These are phyloP conservation scores for Luffa aegyptiaca DNA, from an alignment of 306 rosid genomes.

Conservation along the genomic window DNA sequence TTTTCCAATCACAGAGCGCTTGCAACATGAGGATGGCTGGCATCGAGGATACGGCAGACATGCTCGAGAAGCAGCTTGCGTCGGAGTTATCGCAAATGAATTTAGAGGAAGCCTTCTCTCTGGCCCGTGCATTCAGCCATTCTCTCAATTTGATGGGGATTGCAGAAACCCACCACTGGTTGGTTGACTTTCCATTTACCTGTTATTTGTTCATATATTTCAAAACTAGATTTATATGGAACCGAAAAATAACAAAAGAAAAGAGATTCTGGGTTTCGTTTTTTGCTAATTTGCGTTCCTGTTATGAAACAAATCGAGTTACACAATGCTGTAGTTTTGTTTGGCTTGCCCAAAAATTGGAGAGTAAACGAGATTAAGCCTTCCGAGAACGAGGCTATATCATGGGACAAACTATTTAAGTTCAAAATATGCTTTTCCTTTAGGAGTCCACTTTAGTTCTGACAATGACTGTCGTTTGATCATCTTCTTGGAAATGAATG, in stretches of 20 bases:
- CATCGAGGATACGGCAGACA: conserved; percentile 59
- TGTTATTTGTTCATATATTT: not conserved
- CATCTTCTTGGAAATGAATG: not conserved
- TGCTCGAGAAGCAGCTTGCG: conserved; percentile 78
- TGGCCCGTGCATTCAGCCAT: conserved; percentile 89
- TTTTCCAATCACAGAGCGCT: conserved; percentile 42
- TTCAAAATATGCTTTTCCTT: not conserved
- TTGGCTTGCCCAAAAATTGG: not conserved
- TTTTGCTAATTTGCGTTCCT: not conserved
- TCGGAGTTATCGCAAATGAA: conserved; percentile 77
- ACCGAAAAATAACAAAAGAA: not conserved
- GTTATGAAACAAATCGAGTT: not conserved
- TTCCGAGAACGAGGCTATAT: not conserved
- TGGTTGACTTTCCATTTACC: not conserved
- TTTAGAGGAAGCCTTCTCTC: conserved; percentile 69
- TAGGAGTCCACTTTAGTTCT: not conserved
- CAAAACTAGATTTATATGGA: not conserved
- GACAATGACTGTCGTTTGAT: not conserved
- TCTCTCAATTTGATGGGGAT: conserved; percentile 82
- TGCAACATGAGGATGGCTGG: conserved; percentile 86
- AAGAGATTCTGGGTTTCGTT: not conserved
- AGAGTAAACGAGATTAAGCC: not conserved
- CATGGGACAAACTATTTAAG: not conserved
- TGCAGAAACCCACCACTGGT: conserved; percentile 96
- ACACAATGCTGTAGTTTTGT: not conserved